These are phyloP conservation scores for Tarenaya hassleriana DNA, from an alignment of 345 rosid genomes.

Conservation along the genomic window DNA sequence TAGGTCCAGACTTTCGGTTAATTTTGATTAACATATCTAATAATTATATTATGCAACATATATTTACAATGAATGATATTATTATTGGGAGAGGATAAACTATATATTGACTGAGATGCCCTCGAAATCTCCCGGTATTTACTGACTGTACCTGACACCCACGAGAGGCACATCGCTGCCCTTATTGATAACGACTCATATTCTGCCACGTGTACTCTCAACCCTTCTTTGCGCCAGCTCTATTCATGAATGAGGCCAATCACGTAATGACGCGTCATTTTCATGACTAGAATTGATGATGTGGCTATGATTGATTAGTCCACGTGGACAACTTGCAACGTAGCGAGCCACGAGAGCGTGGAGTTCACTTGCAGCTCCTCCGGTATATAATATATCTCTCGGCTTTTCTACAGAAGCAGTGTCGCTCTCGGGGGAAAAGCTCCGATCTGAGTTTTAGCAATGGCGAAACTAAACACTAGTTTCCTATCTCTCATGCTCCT, in stretches of 20 bases:
- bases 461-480: conserved; percentile 32
- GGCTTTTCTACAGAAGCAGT: conserved; percentile 13
- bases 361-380: conserved; percentile 11
- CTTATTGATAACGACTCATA: too few relatives aligned
- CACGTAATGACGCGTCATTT: conserved; percentile 27
- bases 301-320: conserved; percentile 13
- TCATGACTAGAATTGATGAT: conserved; percentile 30
- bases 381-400: not conserved
- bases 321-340: conserved; percentile 14
- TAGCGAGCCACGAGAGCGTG: conserved; percentile 6
- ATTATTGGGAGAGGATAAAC: too few relatives aligned
- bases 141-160: conserved; percentile 13
- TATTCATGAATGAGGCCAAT: conserved; percentile 27
- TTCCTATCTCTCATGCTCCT: conserved; percentile 20
- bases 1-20: too few relatives aligned
- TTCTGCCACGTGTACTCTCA: conserved; percentile 24
- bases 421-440: conserved; percentile 3
- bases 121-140: conserved; percentile 15
- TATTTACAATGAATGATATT: too few relatives aligned
- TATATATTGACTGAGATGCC: too few relatives aligned
- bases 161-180: too few relatives aligned
- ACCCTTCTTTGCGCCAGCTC: conserved; percentile 4
- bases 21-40: too few relatives aligned
- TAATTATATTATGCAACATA: too few relatives aligned
- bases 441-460: conserved; percentile 16